Evolutionary conservation across 768 basidiomycete species (phyloP).

Genomic region (Kwoniella sp.): DNA sequence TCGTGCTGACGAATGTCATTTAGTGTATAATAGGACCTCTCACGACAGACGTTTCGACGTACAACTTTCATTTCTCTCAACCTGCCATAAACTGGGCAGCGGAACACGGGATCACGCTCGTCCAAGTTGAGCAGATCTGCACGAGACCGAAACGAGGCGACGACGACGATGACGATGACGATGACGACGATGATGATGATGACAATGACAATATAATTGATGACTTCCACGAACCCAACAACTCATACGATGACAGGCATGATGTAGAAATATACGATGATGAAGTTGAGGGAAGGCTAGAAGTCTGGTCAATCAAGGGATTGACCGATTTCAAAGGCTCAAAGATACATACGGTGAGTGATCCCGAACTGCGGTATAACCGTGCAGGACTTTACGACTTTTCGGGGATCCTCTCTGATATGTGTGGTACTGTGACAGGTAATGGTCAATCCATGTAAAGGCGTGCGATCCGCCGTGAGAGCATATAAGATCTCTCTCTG

Average conservation of each 20-base stretch:
- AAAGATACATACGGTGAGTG: conserved; percentile 25
- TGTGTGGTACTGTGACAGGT: too few relatives aligned
- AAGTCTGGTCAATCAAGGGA: conserved; percentile 23
- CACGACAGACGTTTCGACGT: conserved; percentile 19
- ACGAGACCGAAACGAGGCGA: conserved; percentile 22
- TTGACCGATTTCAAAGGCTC: conserved; percentile 22
- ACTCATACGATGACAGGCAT: conserved; percentile 10
- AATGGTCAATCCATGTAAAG: conserved; percentile 29
- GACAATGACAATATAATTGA: conserved; percentile 17
- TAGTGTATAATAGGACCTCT: conserved; percentile 45
- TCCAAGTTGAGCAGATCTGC: conserved; percentile 43
- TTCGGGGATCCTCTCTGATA: too few relatives aligned
- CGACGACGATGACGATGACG: conserved; percentile 28
- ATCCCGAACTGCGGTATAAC: too few relatives aligned
- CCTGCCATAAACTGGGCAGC: conserved; percentile 24
- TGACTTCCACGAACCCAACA: conserved; percentile 12
- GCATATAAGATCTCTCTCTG: conserved; percentile 41
- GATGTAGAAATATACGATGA: conserved; percentile 21
- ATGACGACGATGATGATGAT: conserved; percentile 23
- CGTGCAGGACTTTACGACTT: too few relatives aligned
- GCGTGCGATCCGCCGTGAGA: conserved; percentile 29
- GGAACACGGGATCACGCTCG: conserved; percentile 18
- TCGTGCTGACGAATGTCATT: not conserved
- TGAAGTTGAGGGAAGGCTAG: conserved; percentile 29
- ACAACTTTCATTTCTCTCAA: conserved; percentile 32